Conservation (phyloP, 352 stramenopile genomes). For the Phytopythium boreale region DNA sequence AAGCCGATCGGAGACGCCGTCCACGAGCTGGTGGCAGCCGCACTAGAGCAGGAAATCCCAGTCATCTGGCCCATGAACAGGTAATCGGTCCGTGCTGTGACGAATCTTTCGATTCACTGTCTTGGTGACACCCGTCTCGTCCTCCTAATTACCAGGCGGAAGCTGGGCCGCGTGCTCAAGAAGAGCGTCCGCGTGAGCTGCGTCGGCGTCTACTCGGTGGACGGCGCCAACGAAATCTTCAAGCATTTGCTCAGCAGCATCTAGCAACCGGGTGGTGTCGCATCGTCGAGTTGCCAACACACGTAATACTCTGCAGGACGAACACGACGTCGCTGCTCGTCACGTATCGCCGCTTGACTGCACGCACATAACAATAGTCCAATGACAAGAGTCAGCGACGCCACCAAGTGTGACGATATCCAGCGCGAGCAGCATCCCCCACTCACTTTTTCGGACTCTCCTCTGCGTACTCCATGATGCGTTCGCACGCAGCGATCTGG, state of each 20-base stretch:
- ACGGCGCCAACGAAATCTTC: constrained; percentile 92
- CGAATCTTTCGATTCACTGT: background rate
- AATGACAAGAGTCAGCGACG: background rate
- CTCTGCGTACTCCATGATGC: constrained; percentile 29
- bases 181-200: constrained; percentile 94
- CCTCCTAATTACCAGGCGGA: constrained; percentile 48
- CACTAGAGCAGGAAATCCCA: constrained; percentile 36
- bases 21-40: constrained; percentile 78
- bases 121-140: background rate
- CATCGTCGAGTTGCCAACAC: constrained; percentile 33
- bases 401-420: background rate
- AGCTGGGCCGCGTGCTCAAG: constrained; percentile 87
- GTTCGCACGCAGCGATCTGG: constrained; percentile 38
- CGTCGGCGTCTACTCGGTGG: constrained; percentile 92
- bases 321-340: constrained; percentile 3
- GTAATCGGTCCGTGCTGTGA: constrained; percentile 10
- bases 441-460: constrained; percentile 27
- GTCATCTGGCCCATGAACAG: constrained; percentile 43
- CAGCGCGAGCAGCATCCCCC: background rate
- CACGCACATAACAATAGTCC: background rate
- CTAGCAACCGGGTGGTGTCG: background rate
- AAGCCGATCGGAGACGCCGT: constrained; percentile 80
- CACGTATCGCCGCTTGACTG: background rate
- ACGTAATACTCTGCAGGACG: constrained; percentile 33
- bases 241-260: constrained; percentile 31